Conservation (phyloP, 306 rosid species). For the Sphenostylis stenocarpa region DNA sequence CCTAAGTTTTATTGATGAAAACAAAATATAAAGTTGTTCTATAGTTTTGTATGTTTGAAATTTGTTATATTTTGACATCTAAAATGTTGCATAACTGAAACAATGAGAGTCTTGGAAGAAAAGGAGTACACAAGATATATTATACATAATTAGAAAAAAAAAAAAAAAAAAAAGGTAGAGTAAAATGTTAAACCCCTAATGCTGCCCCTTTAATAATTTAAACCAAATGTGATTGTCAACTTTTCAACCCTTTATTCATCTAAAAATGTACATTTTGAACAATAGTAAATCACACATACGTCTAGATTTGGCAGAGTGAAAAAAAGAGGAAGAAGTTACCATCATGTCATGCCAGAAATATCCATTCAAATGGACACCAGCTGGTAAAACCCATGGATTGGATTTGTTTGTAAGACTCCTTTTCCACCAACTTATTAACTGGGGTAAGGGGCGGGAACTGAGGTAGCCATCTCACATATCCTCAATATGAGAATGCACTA, state of each 20-base stretch:
- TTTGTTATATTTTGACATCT: background rate
- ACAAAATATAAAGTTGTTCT: background rate
- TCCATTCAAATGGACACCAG: background rate
- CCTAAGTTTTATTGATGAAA: background rate
- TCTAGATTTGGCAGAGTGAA: slow-evolving; percentile 1
- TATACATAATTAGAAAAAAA: background rate
- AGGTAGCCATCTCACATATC: background rate
- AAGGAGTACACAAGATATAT: background rate
- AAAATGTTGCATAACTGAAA: background rate
- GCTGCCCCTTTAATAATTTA: background rate
- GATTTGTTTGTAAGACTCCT: background rate
- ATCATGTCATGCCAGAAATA: background rate
- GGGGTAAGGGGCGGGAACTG: background rate
- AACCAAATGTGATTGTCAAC: background rate
- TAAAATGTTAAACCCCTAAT: background rate
- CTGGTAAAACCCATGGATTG: background rate
- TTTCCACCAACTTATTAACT: background rate
- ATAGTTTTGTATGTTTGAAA: background rate
- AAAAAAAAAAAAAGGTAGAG: background rate
- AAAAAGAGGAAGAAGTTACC: background rate
- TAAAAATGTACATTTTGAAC: background rate
- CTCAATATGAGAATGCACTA: background rate
- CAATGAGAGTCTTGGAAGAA: background rate
- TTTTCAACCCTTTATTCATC: background rate
- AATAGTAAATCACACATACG: background rate